Percentiles rank a stretch among this genome's conserved stretches.
Conservation (phyloP, 2,329 filamentous ascomycete species). For the Penicillium sp. region DNA sequence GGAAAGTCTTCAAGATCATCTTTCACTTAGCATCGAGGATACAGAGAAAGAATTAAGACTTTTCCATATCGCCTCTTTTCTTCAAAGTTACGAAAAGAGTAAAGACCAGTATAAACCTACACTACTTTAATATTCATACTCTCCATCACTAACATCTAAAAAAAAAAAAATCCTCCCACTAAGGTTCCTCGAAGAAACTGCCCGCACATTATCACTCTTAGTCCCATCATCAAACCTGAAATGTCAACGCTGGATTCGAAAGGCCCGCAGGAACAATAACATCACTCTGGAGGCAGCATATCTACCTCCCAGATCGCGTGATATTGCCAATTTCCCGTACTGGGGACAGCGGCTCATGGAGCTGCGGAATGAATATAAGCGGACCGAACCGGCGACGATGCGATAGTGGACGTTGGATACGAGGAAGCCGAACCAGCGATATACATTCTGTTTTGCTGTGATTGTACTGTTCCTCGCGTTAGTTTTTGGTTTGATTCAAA, state of each 20-base stretch:
- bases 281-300: slow-evolving; percentile 9
- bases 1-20: no score
- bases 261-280: slow-evolving; percentile 4
- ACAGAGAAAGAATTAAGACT: no score
- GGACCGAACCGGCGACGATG: slow-evolving; percentile 20
- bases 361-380: slow-evolving; percentile 28
- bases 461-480: slow-evolving; percentile 29
- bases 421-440: slow-evolving; percentile 23
- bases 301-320: not conserved
- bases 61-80: no score
- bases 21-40: no score
- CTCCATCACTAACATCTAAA: no score
- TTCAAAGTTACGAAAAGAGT: no score
- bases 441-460: slow-evolving; percentile 37
- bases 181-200: slow-evolving; percentile 10
- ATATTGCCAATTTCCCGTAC: slow-evolving; percentile 33
- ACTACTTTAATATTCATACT: no score
- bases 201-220: slow-evolving; percentile 6
- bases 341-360: slow-evolving; percentile 34
- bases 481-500: slow-evolving; percentile 35
- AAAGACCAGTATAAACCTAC: no score
- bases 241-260: slow-evolving; percentile 10
- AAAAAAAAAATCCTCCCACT: slow-evolving; percentile 4
- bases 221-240: slow-evolving; percentile 9
- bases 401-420: slow-evolving; percentile 37